phyloP scores from a whole-genome alignment of 257 asterid genomes.

The Solanum chmielewskii region DNA sequence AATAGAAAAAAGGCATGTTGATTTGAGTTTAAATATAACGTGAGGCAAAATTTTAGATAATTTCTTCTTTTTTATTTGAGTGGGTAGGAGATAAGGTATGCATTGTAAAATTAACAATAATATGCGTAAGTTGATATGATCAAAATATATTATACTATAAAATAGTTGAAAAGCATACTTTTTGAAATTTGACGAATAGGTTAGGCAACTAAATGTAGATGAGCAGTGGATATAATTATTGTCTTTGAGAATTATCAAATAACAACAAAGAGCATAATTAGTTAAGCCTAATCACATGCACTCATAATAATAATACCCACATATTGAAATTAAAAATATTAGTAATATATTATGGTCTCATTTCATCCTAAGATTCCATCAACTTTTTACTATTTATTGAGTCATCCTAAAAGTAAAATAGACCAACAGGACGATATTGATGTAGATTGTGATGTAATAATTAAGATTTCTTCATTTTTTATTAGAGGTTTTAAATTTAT shows the following conservation, averaged over 20 bases:
- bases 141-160: background rate
- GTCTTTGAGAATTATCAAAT: background rate
- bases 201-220: background rate
- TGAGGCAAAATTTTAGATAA: background rate
- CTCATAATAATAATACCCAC: background rate
- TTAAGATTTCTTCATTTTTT: background rate
- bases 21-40: background rate
- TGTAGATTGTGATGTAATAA: rapidly evolving
- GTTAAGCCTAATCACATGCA: background rate
- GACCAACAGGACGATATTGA: background rate
- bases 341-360: background rate
- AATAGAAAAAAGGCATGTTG: background rate
- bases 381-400: background rate
- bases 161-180: background rate
- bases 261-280: background rate
- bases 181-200: background rate
- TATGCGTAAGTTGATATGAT: background rate
- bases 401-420: background rate
- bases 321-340: background rate
- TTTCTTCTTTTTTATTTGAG: background rate
- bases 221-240: background rate
- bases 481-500: rapidly evolving
- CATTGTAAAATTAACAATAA: background rate
- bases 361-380: background rate
- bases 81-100: background rate